Percentiles rank a stretch among this genome's conserved stretches.
phyloP scores from a whole-genome alignment of 2,329 filamentous ascomycete genomes.

The Paecilomyces formosus region DNA sequence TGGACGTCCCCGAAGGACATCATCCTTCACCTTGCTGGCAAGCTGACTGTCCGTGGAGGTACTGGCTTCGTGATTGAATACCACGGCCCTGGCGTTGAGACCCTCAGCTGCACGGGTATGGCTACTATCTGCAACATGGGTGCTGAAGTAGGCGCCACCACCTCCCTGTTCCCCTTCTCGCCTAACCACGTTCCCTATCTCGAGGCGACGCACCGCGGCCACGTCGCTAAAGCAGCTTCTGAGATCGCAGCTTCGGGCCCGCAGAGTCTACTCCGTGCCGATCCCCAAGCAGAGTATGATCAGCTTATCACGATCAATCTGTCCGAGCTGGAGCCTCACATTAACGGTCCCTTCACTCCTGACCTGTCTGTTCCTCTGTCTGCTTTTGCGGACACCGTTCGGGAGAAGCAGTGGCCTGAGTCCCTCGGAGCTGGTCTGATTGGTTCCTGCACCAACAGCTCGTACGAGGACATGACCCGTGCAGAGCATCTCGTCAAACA shows the following conservation, averaged over 20 bases:
- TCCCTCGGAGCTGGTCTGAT: constrained; percentile 90
- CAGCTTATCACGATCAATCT: constrained; percentile 86
- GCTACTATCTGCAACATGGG: constrained; percentile 88
- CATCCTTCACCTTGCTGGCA: constrained; percentile 81
- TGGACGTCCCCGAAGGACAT: constrained; percentile 96
- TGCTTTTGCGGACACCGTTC: constrained; percentile 76
- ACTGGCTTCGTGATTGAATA: constrained; percentile 96
- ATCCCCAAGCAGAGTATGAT: constrained; percentile 79
- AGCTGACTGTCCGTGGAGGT: constrained; percentile 85
- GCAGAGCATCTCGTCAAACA: constrained; percentile 90
- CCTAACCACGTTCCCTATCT: constrained; percentile 78
- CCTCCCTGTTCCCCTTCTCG: constrained; percentile 90
- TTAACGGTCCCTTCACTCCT: constrained; percentile 95
- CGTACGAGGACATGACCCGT: constrained; percentile 97
- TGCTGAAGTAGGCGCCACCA: constrained; percentile 85
- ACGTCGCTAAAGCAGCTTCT: constrained; percentile 61
- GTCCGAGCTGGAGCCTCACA: constrained; percentile 82
- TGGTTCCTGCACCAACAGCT: constrained; percentile 97
- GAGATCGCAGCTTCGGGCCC: constrained; percentile 53
- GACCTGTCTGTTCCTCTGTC: constrained; percentile 91
- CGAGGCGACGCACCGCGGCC: constrained; percentile 67
- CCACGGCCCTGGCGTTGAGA: constrained; percentile 80
- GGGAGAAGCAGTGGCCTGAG: constrained; percentile 81
- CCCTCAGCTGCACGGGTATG: constrained; percentile 87
- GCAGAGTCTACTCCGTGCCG: constrained; percentile 64